Evolutionary conservation across 257 asterid species (phyloP), one percentile per base, ranked within the genome.

Genomic region (Przewalskia tangutica): DNA sequence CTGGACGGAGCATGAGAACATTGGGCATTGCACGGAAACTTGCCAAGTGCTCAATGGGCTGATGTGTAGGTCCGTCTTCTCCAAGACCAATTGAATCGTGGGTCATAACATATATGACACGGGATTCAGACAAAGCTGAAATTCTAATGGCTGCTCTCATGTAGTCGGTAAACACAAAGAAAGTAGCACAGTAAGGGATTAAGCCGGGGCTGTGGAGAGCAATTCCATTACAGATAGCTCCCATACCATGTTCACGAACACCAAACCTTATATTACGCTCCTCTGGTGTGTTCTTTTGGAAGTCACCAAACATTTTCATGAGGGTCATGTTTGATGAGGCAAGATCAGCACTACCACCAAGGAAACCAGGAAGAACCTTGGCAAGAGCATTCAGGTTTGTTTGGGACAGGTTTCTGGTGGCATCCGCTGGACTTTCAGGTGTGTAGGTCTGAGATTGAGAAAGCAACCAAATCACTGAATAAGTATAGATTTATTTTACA

Each of bases 251-350:
- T 84, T 92, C 97, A 60, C 97, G 92, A 34, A 92, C 97, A 63
- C 97, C 97, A 51, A 93, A 93, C 60, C 97, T 82, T 34, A 93
- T 63, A 34, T 93, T 93, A 4, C 97, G 93, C 77, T 93, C 97
- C 86, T 91, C 97, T 3, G 97, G 96, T 4, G 96, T 93, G 85
- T 77, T 81, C 87, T 90, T 93, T 67, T 93, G 97, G 92, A 91
- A 93, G 88, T 93, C 90, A 0, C 97, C 97, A 17, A 89, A 93
- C 86, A 84, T 84, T 90, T 93, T 93, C 77, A 93, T 76, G 82
- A 93, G 94, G 50, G 97, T 93, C 97, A 93, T 93, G 88, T 93
- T 93, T 86, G 97, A 93, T 40, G 97, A 91, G 73, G 97, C 97
- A n/a, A 93, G 94, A 85, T 93, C 97, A 62, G 97, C 97, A 85